phyloP scores from a whole-genome alignment of 441 rosid genomes.

The Manihot esculenta region DNA sequence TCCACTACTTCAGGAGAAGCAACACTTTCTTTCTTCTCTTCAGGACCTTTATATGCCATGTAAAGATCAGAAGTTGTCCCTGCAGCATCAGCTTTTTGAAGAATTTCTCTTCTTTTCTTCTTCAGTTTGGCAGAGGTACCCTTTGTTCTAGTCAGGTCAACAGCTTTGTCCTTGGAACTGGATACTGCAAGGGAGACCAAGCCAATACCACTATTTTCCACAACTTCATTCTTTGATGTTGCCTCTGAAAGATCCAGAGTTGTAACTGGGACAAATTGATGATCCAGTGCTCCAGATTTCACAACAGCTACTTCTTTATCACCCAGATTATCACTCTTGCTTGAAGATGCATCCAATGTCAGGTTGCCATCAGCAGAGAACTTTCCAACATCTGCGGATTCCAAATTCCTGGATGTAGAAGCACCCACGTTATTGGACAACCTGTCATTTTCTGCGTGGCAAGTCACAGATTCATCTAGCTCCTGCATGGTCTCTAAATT shows the following conservation, averaged over 20 bases:
- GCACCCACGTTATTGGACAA: conserved; percentile 25
- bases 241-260: conserved; percentile 31
- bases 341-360: conserved; percentile 28
- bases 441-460: conserved; percentile 27
- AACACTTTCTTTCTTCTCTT: conserved; percentile 61
- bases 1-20: conserved; percentile 35
- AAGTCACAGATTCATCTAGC: conserved; percentile 32
- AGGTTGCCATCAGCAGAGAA: conserved; percentile 27
- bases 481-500: conserved; percentile 30
- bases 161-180: conserved; percentile 54
- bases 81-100: conserved; percentile 91
- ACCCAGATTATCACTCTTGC: conserved; percentile 16
- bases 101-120: conserved; percentile 66
- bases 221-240: conserved; percentile 31
- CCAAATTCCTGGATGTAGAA: conserved; percentile 31
- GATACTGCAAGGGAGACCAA: conserved; percentile 26
- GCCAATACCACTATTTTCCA: conserved; percentile 24
- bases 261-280: conserved; percentile 33
- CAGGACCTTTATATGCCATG: conserved; percentile 88
- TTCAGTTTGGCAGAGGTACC: conserved; percentile 40
- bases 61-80: conserved; percentile 86
- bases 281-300: conserved; percentile 28
- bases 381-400: conserved; percentile 32
- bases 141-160: conserved; percentile 50
- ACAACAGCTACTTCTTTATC: conserved; percentile 24